Conservation (phyloP, 371 early-diverging fungal genomes). For the Mycotypha africana region DNA sequence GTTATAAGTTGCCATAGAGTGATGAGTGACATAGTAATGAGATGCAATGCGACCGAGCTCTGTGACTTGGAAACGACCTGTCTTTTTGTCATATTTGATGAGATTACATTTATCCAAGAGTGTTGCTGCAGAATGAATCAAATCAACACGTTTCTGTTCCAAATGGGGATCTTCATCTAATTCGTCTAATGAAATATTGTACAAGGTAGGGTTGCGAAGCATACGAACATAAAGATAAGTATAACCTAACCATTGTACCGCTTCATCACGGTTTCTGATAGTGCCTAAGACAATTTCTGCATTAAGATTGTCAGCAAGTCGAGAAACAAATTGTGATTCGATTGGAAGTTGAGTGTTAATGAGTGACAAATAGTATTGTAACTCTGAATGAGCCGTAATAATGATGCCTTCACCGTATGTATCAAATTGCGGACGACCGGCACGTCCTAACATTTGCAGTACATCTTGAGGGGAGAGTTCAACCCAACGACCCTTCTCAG, state of each 20-base stretch:
- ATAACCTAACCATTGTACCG: slow-evolving; percentile 95
- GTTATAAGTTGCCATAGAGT: slow-evolving; percentile 91
- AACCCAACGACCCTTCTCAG: slow-evolving; percentile 91
- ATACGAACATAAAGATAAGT: slow-evolving; percentile 98
- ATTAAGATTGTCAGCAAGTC: slow-evolving; percentile 90
- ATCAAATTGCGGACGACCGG: slow-evolving; percentile 99
- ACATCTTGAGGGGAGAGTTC: slow-evolving; percentile 95
- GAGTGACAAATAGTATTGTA: slow-evolving; percentile 92
- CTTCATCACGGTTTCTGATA: slow-evolving; percentile 89
- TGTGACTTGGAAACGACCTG: slow-evolving; percentile 84
- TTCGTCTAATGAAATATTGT: slow-evolving; percentile 74
- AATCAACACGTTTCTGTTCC: slow-evolving; percentile 81
- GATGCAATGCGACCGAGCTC: slow-evolving; percentile 96
- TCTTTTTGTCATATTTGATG: slow-evolving; percentile 89
- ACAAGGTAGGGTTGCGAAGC: slow-evolving; percentile 81
- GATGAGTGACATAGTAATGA: slow-evolving; percentile 89
- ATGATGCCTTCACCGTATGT: slow-evolving; percentile 96
- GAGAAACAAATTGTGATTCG: slow-evolving; percentile 92
- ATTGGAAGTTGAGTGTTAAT: slow-evolving; percentile 96
- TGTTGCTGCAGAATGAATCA: slow-evolving; percentile 85
- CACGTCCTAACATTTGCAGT: slow-evolving; percentile 99
- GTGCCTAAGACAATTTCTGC: slow-evolving; percentile 97
- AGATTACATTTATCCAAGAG: slow-evolving; percentile 84
- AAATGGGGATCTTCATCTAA: slow-evolving; percentile 78
- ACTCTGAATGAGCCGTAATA: slow-evolving; percentile 90